phyloP scores from a whole-genome alignment of 2,329 filamentous ascomycete species.

The Helminthosporium solani region DNA sequence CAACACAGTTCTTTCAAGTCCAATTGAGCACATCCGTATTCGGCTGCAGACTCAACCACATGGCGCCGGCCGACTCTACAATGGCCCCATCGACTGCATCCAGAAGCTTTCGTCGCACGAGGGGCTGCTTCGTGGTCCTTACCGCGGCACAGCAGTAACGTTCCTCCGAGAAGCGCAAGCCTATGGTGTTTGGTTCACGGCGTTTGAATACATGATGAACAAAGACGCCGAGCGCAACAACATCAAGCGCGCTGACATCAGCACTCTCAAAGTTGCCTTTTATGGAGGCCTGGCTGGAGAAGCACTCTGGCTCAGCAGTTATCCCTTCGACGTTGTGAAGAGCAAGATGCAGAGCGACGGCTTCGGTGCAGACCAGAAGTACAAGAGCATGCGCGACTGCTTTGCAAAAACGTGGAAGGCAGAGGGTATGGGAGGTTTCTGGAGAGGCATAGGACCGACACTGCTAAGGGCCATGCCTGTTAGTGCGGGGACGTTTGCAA shows the following conservation, averaged over 20 bases:
- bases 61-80: conserved; percentile 74
- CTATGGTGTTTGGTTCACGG: conserved; percentile 92
- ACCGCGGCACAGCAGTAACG: conserved; percentile 85
- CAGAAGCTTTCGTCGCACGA: conserved; percentile 72
- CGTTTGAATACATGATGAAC: conserved; percentile 97
- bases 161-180: conserved; percentile 86
- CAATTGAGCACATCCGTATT: conserved; percentile 97
- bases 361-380: conserved; percentile 71
- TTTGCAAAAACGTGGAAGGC: conserved; percentile 77
- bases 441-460: conserved; percentile 90
- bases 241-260: conserved; percentile 73
- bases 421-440: conserved; percentile 83
- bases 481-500: conserved; percentile 94
- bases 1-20: conserved; percentile 83
- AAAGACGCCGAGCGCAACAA: conserved; percentile 76
- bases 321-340: conserved; percentile 97
- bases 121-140: conserved; percentile 72
- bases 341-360: conserved; percentile 99
- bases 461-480: conserved; percentile 95
- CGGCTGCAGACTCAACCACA: conserved; percentile 95
- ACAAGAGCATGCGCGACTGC: conserved; percentile 82
- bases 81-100: conserved; percentile 85
- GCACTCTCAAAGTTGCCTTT: conserved; percentile 80
- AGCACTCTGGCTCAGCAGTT: conserved; percentile 87
- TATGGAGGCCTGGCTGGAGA: conserved; percentile 95